Percentiles rank a stretch among this genome's conserved stretches.
phyloP scores from a whole-genome alignment of 1,139 yeast species.

The Candida glucosophila region DNA sequence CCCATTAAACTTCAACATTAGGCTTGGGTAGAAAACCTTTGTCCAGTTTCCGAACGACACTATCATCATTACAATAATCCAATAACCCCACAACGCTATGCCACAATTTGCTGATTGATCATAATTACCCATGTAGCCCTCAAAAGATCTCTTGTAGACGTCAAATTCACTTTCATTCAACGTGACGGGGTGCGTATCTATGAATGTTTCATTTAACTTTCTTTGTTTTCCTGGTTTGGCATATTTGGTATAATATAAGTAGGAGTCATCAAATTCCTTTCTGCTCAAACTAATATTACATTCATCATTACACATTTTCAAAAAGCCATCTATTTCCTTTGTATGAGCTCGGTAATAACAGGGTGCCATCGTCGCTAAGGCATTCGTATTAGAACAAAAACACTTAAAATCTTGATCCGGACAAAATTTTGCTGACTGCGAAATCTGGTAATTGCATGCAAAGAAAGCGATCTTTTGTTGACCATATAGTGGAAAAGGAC shows the following conservation, averaged over 20 bases:
- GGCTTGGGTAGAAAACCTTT: constrained; percentile 16
- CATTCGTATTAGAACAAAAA: constrained; percentile 7
- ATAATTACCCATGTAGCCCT: constrained; percentile 32
- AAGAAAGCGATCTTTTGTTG: constrained; percentile 4
- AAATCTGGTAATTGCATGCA: constrained; percentile 10
- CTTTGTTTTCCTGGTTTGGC: constrained; percentile 15
- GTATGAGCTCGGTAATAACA: too few species aligned
- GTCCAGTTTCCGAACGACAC: constrained; percentile 26
- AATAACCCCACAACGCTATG: constrained; percentile 18
- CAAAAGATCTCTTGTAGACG: constrained; percentile 9
- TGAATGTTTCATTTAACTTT: constrained; percentile 12
- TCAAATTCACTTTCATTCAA: constrained; percentile 9
- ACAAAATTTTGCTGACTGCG: constrained; percentile 9
- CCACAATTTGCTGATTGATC: constrained; percentile 29
- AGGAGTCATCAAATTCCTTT: constrained; percentile 11
- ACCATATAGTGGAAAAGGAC: constrained; percentile 8
- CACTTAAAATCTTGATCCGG: constrained; percentile 5
- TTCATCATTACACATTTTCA: constrained; percentile 7
- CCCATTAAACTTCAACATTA: constrained; percentile 13
- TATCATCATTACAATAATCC: constrained; percentile 19
- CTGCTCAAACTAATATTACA: constrained; percentile 8
- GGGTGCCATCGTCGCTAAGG: constrained; percentile 10
- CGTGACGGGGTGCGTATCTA: constrained; percentile 16
- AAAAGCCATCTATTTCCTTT: too few species aligned
- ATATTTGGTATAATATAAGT: constrained; percentile 8